Conservation (phyloP, 768 basidiomycete genomes). For the Gyrodon lividus region DNA sequence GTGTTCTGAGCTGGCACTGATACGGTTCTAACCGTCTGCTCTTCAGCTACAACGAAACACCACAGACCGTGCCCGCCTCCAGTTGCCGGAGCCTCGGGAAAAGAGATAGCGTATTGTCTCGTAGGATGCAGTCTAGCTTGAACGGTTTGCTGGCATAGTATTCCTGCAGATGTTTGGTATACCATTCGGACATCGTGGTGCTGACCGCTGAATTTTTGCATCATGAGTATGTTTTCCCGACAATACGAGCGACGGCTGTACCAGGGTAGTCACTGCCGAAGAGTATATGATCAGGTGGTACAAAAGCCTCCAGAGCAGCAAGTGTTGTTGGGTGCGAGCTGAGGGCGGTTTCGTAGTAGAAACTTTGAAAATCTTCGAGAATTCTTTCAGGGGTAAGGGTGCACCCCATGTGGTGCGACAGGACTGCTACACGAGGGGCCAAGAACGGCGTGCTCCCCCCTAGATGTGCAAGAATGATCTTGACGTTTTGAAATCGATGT, state of each 20-base stretch:
- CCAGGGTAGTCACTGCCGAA: slow-evolving; percentile 82
- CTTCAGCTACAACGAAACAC: not conserved
- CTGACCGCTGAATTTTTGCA: slow-evolving; percentile 49
- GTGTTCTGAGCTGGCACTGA: slow-evolving; percentile 6
- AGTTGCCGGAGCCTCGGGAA: slow-evolving; percentile 40
- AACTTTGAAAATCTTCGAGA: slow-evolving; percentile 63
- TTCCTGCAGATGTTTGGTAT: slow-evolving; percentile 49
- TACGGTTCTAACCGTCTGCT: not conserved
- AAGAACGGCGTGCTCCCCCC: slow-evolving; percentile 70
- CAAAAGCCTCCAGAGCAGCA: slow-evolving; percentile 49
- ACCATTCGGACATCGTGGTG: slow-evolving; percentile 58
- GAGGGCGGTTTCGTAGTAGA: slow-evolving; percentile 75
- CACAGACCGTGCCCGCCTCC: not conserved
- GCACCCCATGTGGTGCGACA: slow-evolving; percentile 72
- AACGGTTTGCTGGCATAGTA: slow-evolving; percentile 42
- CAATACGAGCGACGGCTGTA: slow-evolving; percentile 26
- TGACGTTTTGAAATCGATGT: slow-evolving; percentile 56
- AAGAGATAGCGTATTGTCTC: slow-evolving; percentile 50
- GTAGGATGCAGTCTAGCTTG: slow-evolving; percentile 44
- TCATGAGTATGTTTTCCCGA: not conserved
- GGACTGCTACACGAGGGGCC: slow-evolving; percentile 65
- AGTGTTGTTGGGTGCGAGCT: slow-evolving; percentile 55
- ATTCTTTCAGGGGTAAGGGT: slow-evolving; percentile 62
- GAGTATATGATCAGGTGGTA: slow-evolving; percentile 49
- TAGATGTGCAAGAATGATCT: slow-evolving; percentile 70